Evolutionary conservation across 169 alveolate genomes (phyloP), one percentile per base, ranked within the genome.

Genomic region (Haemoproteus tartakovskyi): DNA sequence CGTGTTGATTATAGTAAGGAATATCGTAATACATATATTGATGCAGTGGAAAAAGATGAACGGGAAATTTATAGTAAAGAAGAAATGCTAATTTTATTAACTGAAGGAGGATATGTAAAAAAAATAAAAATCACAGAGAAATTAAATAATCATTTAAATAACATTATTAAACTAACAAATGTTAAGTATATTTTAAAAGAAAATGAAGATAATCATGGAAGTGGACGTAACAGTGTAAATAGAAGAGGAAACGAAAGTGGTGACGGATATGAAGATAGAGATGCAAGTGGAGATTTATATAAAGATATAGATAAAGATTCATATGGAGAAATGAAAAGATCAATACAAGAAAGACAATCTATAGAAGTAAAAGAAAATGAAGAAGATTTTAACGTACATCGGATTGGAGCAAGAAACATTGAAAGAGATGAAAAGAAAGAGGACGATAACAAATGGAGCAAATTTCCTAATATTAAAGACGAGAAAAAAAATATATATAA

Each of bases 161-260:
- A 67, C 18, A 54, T 33, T 18, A 67, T 67, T 2, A 67, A 67
- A 41, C 16, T 67, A 27, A 54, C 82, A 14, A 67, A 67, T 46
- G 70, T 41, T 6, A 67, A 67, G 29, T 67, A 67, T 46, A 67
- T 67, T 67, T 67, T 67, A 46, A 67, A 67, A 33, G 74, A 67
- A 46, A 67, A 52, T 41, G 82, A 67, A 46, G 82, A 54, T 16
- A 30, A 18, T 2, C 5, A 38, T 24, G 78, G 9, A 41, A 60
- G 24, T 12, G 43, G 43, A 40, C 21, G 24, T 41, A 37, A 40
- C 4, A 3, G n/a, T 37, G 19, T 24, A 60, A 26, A 60, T n/a
- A n/a, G n/a, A 6, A 22, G 26, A 14, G 56, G 12, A 40, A 6
- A 21, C 21, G 59, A 60, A 9, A 12, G 12, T 22, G 41, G 0